These are phyloP conservation scores for Gyromitra esculenta DNA, from an alignment of 2,329 filamentous ascomycete species.

Conservation along the genomic window DNA sequence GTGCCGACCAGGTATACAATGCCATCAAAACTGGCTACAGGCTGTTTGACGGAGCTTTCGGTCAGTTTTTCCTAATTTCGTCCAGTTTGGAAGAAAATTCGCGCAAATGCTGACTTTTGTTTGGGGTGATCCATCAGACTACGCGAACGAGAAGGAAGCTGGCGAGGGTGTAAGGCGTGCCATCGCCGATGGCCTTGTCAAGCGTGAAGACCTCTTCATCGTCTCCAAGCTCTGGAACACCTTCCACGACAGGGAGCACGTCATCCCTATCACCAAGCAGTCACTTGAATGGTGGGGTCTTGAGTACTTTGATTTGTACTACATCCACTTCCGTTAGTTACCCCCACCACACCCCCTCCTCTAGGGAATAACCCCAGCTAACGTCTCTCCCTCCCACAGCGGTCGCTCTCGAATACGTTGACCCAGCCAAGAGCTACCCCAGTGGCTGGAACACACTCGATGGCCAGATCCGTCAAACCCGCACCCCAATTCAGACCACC, in stretches of 20 bases:
- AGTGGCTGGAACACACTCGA: slow-evolving; percentile 77
- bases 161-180: slow-evolving; percentile 71
- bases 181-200: slow-evolving; percentile 69
- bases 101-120: slow-evolving; percentile 12
- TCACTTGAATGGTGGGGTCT: slow-evolving; percentile 71
- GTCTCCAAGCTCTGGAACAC: slow-evolving; percentile 76
- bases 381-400: slow-evolving; percentile 59
- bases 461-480: slow-evolving; percentile 69
- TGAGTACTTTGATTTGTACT: slow-evolving; percentile 75
- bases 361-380: neutral
- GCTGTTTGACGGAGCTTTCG: slow-evolving; percentile 69
- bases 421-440: slow-evolving; percentile 80
- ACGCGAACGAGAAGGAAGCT: slow-evolving; percentile 73
- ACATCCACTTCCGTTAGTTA: slow-evolving; percentile 70
- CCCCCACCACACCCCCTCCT: neutral
- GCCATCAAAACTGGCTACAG: slow-evolving; percentile 73
- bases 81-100: neutral
- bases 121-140: slow-evolving; percentile 59
- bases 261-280: slow-evolving; percentile 69
- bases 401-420: slow-evolving; percentile 83
- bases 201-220: slow-evolving; percentile 72
- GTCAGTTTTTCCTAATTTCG: slow-evolving; percentile 55
- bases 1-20: slow-evolving; percentile 81
- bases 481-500: slow-evolving; percentile 78
- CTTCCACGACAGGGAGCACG: slow-evolving; percentile 70